Percentiles rank a stretch among this genome's conserved stretches.
Conservation (phyloP, 1,284 basidiomycete genomes). For the Ganoderma boninense region DNA sequence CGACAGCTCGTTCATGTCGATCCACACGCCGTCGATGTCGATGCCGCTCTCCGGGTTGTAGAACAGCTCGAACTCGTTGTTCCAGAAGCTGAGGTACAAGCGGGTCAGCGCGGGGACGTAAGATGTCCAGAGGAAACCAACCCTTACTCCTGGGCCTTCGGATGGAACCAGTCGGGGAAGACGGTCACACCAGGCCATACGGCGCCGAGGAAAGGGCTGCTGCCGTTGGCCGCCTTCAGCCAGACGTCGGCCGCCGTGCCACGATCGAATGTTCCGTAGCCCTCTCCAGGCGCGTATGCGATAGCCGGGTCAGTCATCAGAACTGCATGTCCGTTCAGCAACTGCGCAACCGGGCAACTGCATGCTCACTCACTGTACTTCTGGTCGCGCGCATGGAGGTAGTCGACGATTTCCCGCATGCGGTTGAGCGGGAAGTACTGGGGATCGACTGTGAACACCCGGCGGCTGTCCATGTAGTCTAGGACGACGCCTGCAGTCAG, state of each 20-base stretch:
- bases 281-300: constrained; percentile 56
- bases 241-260: constrained; percentile 65
- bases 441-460: constrained; percentile 74
- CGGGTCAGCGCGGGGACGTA: background rate
- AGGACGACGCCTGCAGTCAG: background rate
- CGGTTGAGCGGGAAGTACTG: constrained; percentile 70
- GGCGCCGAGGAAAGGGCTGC: constrained; percentile 56
- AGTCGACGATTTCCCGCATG: constrained; percentile 70
- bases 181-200: constrained; percentile 80
- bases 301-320: constrained; percentile 83
- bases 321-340: constrained; percentile 46
- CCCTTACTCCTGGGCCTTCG: constrained; percentile 55
- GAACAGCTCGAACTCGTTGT: constrained; percentile 66
- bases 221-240: constrained; percentile 70
- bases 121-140: background rate
- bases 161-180: constrained; percentile 77
- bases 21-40: constrained; percentile 76
- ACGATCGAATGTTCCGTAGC: constrained; percentile 63
- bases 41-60: constrained; percentile 63
- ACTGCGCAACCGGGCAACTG: constrained; percentile 1
- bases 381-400: constrained; percentile 67
- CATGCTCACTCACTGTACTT: constrained; percentile 54
- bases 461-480: constrained; percentile 80
- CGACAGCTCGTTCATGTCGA: constrained; percentile 78
- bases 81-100: constrained; percentile 60